These are phyloP conservation scores for Penicillium sp. DNA, from an alignment of 2,329 filamentous ascomycete genomes.

Conservation along the genomic window DNA sequence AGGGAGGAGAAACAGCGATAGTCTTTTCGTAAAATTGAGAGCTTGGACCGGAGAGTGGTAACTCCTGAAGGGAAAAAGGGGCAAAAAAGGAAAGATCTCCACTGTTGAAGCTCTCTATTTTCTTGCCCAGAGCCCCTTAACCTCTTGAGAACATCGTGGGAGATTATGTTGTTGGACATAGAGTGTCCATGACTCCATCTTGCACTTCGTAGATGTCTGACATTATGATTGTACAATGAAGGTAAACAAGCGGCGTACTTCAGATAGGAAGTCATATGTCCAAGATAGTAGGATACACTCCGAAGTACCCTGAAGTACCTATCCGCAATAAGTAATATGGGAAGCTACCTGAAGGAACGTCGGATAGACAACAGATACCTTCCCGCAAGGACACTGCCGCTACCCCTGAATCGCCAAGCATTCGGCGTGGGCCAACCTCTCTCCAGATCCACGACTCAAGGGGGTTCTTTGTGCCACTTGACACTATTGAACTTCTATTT, in stretches of 20 bases:
- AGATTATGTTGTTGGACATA: background rate
- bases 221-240: too few relatives aligned
- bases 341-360: background rate
- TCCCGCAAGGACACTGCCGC: background rate
- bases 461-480: conserved; percentile 9
- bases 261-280: background rate
- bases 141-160: background rate
- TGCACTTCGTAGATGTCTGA: too few relatives aligned
- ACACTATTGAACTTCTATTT: conserved; percentile 20
- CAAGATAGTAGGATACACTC: too few relatives aligned
- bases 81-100: conserved; percentile 4
- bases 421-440: conserved; percentile 10
- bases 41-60: conserved; percentile 2
- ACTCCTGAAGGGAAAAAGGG: conserved; percentile 7
- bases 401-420: conserved; percentile 16
- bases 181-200: too few relatives aligned
- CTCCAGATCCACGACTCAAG: conserved; percentile 20
- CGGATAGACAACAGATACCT: background rate
- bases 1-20: background rate
- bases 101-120: background rate
- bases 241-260: too few relatives aligned
- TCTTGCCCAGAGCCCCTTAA: conserved; percentile 3
- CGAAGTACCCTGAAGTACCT: background rate
- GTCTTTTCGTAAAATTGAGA: background rate
- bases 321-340: background rate